phyloP scores from a whole-genome alignment of 257 asterid species.

The Catharanthus roseus region DNA sequence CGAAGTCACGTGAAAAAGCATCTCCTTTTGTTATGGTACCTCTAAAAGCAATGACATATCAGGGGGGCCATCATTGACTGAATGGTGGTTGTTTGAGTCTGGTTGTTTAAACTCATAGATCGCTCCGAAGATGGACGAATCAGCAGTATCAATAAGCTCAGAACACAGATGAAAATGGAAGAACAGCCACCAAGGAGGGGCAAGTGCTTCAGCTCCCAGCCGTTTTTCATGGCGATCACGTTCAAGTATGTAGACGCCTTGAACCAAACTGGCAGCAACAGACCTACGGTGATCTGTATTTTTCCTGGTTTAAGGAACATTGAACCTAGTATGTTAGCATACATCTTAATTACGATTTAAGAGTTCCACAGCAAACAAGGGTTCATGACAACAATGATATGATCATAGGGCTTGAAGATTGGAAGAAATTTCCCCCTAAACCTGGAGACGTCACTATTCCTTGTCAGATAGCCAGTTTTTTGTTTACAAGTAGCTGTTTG shows the following conservation, averaged over 20 bases:
- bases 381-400: background rate
- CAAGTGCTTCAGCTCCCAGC: constrained; percentile 57
- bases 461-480: background rate
- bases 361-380: background rate
- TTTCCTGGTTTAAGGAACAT: constrained; percentile 40
- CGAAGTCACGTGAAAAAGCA: constrained; percentile 60
- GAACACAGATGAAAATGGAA: constrained; percentile 55
- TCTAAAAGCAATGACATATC: constrained; percentile 61
- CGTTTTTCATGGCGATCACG: constrained; percentile 80
- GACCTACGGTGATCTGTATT: constrained; percentile 57
- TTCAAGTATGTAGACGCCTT: constrained; percentile 69
- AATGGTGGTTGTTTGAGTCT: constrained; percentile 15
- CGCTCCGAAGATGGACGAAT: constrained; percentile 77
- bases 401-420: background rate
- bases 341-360: background rate
- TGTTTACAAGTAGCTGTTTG: background rate
- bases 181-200: constrained; percentile 82
- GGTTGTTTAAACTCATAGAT: constrained; percentile 43
- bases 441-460: background rate
- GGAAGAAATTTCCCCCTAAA: background rate
- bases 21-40: constrained; percentile 85
- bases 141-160: constrained; percentile 61
- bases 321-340: background rate
- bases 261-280: constrained; percentile 85
- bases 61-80: constrained; percentile 35